Base-by-base conservation (phyloP, 1,139 yeast genomes). In the Protomyces pachydermus region DNA sequence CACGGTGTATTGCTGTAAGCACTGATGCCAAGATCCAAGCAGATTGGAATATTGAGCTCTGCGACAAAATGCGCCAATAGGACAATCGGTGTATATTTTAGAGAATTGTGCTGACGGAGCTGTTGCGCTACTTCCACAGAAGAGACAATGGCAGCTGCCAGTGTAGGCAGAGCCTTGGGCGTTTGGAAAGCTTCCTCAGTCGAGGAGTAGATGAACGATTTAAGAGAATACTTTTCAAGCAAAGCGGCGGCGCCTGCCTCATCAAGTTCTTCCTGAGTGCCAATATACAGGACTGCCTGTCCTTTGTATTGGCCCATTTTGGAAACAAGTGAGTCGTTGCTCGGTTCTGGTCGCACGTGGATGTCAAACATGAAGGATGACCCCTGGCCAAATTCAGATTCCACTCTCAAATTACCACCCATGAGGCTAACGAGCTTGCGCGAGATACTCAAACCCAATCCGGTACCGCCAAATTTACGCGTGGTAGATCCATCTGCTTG, bases 1-100 rank as follows among this genome's bases (percentile, higher is more conserved):
- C 95, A 88, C 46, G 96, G 96, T 0, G 95, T 87, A 71, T 88
- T 89, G 64, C 96, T 96, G 72, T 88, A 88, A 0, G 95, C 86
- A 4, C 93, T 86, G 66, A 89, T 88, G 71, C 96, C 96, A 70
- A 89, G 78, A 73, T 89, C 96, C 63, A 89, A 81, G 74, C 96
- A 89, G 32, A 84, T 80, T 73, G 91, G 84, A 84, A 89, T 85
- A 72, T 87, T 88, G 71, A 88, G 82, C 66, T 86, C 85, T 1
- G 95, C 93, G 61, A 88, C 82, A 60, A 88, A 84, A 60, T 87
- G 91, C 72, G 87, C 90, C 64, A 88, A 77, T 65, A 88, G 77
- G 3, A 88, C 95, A 71, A 88, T 79, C 9, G 96, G 96, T 71
- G 87, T 86, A 72, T 88, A 88, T 75, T 88, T 88, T 67, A 88